Evolutionary conservation across 108 stramenopile species (phyloP), one percentile per base, ranked within the genome.

Genomic region (Nitzschia sp.): DNA sequence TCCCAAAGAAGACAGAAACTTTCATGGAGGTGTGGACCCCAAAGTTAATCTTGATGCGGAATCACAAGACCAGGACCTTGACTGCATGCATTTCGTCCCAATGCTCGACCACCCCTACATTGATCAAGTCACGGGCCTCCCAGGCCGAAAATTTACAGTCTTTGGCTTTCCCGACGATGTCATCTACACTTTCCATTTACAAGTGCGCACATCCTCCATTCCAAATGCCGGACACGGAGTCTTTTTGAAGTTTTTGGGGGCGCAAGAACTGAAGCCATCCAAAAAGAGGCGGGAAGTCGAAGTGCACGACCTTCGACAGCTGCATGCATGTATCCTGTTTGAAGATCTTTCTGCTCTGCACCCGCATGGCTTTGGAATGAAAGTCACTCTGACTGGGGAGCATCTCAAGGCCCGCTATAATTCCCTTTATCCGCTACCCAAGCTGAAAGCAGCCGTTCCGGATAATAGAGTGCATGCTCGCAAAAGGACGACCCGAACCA

Each of bases 161-260:
- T 17, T 30, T 16, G 13, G 33, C 21, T 4, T 2, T 34, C 11
- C 30, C 17, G 65, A 53, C 21, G 2, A 82, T 36, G 62, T 74
- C 22, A 65, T 92, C 16, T 89, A 87, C 61, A 55, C 79, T 9
- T 89, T 92, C 45, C 47, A 47, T 19, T 50, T 83, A 16, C 63
- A 78, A 11, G 78, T 84, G 21, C 61, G 55, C 11, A 34, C 27
- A 26, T 89, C 91, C 6, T 73, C 58, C 21, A 89, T 89, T 78
- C 68, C 76, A 9, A 73, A 76, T 53, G 77, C 81, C 6, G 91
- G 91, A 15, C 25, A 75, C 55, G 91, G 91, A 2, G 85, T 76
- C n/a, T 92, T 86, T 58, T 41, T 92, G 19, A 89, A 76, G 3
- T 89, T 75, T 69, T 56, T 82, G 15, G 87, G 91, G 26, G 84